Conservation (phyloP, 257 asterid species). For the Leptodermis oblonga region DNA sequence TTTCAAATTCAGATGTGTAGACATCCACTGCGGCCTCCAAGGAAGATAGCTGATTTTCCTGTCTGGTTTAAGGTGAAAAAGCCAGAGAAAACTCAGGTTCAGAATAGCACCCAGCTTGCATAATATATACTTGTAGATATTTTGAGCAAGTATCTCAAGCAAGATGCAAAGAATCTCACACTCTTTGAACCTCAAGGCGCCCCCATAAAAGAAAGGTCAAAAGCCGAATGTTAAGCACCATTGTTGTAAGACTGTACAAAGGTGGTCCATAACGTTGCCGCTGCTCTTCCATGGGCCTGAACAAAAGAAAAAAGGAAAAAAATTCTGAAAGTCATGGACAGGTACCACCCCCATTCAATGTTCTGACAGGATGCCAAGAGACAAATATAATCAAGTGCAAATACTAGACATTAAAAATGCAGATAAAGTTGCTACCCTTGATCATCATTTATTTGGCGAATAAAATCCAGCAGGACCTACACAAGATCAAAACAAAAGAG, state of each 20-base stretch:
- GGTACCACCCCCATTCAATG: not conserved
- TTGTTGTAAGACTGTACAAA: constrained; percentile 75
- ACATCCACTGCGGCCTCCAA: constrained; percentile 68
- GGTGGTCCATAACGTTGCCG: constrained; percentile 96
- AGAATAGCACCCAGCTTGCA: not conserved
- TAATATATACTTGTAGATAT: not conserved
- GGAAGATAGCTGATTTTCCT: constrained; percentile 49
- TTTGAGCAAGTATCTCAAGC: not conserved
- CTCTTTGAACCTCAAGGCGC: constrained; percentile 47
- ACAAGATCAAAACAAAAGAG: constrained; percentile 14
- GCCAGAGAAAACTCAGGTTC: constrained; percentile 12
- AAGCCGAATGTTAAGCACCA: constrained; percentile 69
- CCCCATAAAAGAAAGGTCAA: constrained; percentile 61
- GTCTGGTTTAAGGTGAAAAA: constrained; percentile 42
- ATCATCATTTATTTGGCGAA: constrained; percentile 89
- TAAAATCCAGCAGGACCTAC: constrained; percentile 96
- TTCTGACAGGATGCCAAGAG: not conserved
- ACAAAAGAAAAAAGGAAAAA: constrained; percentile 8
- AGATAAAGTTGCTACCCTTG: constrained; percentile 63
- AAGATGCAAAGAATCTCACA: constrained; percentile 44
- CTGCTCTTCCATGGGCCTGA: constrained; percentile 99
- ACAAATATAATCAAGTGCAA: constrained; percentile 13
- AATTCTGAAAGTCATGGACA: constrained; percentile 3
- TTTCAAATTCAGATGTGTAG: constrained; percentile 78
- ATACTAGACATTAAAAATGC: constrained; percentile 14